Evolutionary conservation across 2,329 filamentous ascomycete genomes (phyloP), one percentile per base, ranked within the genome.

Genomic region (Phaeosphaeria sp.): DNA sequence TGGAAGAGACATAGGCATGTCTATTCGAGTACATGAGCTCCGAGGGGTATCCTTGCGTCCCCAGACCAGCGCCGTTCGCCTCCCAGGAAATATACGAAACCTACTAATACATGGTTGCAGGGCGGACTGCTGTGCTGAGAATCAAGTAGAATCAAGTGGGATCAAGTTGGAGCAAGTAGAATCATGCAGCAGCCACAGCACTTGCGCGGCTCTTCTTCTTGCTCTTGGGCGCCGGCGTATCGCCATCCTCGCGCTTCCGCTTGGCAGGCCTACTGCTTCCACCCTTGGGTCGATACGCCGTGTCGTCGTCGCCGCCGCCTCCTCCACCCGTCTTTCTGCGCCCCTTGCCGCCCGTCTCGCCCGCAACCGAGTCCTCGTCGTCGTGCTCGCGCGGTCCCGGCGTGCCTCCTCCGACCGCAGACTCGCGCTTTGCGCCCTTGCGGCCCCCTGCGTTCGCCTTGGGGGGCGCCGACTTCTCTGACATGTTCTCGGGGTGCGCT

Each of bases 231-330:
- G 30, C 63, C 11, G 62, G 61, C 9, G 62, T 57, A 18, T 78
- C 77, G 1, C 70, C 77, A 6, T 73, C 76, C 27, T 79, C 76
- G 33, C 79, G 72, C 73, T 83, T 83, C 61, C 77, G 72, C 67
- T 79, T 81, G 10, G 68, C 63, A 7, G 73, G 70, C 33, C 77
- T 72, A 55, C 75, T 77, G 58, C 78, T 80, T 2, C 81, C 81
- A 3, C 81, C 81, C 63, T 83, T 83, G 20, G 81, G 79, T 36
- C 81, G 66, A 62, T 83, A 83, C 2, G 80, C 76, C 13, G 77
- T 73, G 60, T 83, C 81, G 52, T 82, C 79, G 13, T 72, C 72
- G 27, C 68, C 71, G 21, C 68, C 71, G 21, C 69, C 72, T 1
- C 70, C 73, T 1, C 71, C 74, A 9, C 74, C n/a, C 21, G 17